Conservation (phyloP, 345 rosid species). For the Lepidium didymum region DNA sequence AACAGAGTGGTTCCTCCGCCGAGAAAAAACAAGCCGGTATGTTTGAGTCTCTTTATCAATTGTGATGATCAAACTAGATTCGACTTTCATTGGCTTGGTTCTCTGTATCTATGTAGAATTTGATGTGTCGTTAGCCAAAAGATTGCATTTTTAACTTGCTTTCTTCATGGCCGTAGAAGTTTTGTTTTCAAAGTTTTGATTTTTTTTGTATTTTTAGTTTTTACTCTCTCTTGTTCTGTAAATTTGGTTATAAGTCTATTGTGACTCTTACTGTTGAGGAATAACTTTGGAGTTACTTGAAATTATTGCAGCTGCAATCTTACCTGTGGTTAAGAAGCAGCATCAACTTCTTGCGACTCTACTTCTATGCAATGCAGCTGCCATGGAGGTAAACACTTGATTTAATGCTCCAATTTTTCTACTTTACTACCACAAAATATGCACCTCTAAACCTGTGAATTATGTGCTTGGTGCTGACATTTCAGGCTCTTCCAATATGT, state of each 20-base stretch:
- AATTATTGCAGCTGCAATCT: conserved; percentile 44
- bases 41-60: background rate
- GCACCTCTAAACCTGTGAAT: background rate
- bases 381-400: conserved; percentile 57
- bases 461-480: background rate
- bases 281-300: background rate
- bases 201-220: too few species aligned
- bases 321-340: conserved; percentile 76
- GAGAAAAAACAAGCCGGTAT: conserved; percentile 66
- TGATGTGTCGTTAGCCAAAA: background rate
- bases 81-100: background rate
- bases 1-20: conserved; percentile 47
- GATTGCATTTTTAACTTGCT: background rate
- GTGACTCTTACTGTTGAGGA: background rate
- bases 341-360: conserved; percentile 80
- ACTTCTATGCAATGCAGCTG: conserved; percentile 73
- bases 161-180: background rate
- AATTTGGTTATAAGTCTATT: background rate
- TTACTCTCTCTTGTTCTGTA: background rate
- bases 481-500: conserved; percentile 77
- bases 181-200: background rate
- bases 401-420: background rate
- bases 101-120: background rate
- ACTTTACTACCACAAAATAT: background rate
- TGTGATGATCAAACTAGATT: background rate